Evolutionary conservation across 1,284 basidiomycete genomes (phyloP), one percentile per base, ranked within the genome.

Genomic region (Puccinia polysora): DNA sequence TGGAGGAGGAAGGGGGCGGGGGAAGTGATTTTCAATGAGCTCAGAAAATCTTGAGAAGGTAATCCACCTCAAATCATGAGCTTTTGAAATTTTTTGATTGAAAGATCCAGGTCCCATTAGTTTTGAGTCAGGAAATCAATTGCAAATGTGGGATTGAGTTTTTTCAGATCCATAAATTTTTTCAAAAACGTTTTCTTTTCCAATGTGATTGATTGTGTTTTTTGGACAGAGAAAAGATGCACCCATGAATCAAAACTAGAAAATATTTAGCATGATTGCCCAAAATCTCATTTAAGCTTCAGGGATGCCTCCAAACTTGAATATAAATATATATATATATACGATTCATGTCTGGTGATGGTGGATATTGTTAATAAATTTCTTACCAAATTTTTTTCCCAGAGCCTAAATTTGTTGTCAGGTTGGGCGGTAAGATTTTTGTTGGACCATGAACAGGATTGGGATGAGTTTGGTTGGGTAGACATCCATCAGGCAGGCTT

Each of bases 121-220:
- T 92, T 93, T 70, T 85, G 86, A 75, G 85, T 83, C 73, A 95
- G 80, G 78, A 91, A 94, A 74, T 94, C 87, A n/a, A 87, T 82
- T 0, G 89, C 84, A 77, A 85, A 93, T 75, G 84, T 83, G 10
- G 85, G 84, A 75, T 89, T 93, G 78, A 96, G 82, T 14, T 86
- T 84, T 0, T 91, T 93, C 55, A 84, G 83, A 65, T 85, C 83
- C 76, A 85, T 86, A 28, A 92, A 78, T 76, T 88, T 84, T 8
- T 76, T 74, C 74, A 88, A 76, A 43, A 92, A 85, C 10, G 87
- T 79, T 52, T 84, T 82, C 28, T 87, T 85, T 77, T 90, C 87
- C 1, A 83, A 82, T 77, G 88, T 87, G 58, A 86, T 59, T 74
- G 74, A 58, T 30, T n/a, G n/a, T n/a, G n/a, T n/a, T n/a, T n/a